Base-by-base conservation (phyloP, 441 rosid genomes). In the Aquilaria agallochum region DNA sequence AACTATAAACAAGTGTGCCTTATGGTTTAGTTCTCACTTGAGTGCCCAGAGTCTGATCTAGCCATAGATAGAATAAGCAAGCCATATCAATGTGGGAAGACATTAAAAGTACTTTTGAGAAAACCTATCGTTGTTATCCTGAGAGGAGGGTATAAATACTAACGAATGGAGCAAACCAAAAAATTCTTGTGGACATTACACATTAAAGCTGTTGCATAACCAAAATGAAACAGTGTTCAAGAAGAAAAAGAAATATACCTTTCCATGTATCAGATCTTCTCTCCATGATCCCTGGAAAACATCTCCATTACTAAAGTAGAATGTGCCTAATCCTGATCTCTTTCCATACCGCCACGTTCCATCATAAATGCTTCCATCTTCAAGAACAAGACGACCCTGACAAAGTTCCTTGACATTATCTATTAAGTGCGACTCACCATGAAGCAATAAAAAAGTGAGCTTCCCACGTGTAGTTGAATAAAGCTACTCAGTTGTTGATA, bases 231-330 rank as follows among this genome's bases (percentile, higher is more conserved):
- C 50, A 0, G 32, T 51, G 58, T 72, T 51, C 33, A 63, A 60
- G 56, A 5, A 14, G 36, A 54, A 52, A 66, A 13, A 11, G 45
- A 52, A 60, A 31, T 68, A 54, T 58, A 93, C 98, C 97, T 94
- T 94, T 71, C 99, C 97, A 76, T 94, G 97, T 83, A 94, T 89
- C 62, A 82, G 60, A 70, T 94, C 97, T 56, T 91, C 97, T 70
- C 99, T 83, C 99, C 99, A 94, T 47, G 92, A 86, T 55, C 99
- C 99, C 77, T 94, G 99, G 78, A 94, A 94, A 45, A 91, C 91
- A 65, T 94, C 97, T 27, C 99, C 99, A 68, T 87, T 89, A 73
- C 85, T 76, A 81, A 89, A 94, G 83, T 83, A 94, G 77, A 83
- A 90, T 12, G 96, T 79, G 68, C 99, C 99, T 2, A 78, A 83